Evolutionary conservation across 768 basidiomycete species (phyloP).

Genomic region (Suillus tomentosus): DNA sequence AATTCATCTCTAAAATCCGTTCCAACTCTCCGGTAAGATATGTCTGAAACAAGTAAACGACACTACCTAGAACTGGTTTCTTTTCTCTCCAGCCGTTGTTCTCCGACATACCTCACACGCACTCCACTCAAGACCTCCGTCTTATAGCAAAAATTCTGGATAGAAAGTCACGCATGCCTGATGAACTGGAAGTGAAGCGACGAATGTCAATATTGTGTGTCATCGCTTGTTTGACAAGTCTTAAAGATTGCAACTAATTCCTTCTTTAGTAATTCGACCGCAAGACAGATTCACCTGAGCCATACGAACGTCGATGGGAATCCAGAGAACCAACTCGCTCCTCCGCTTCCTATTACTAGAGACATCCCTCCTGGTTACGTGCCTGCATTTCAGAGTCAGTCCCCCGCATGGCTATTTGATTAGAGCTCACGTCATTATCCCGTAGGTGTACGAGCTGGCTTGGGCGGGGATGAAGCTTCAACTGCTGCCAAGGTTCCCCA

Average conservation of each 20-base stretch:
- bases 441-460: background rate
- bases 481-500: background rate
- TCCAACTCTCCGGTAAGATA: conserved; percentile 44
- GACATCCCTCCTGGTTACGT: background rate
- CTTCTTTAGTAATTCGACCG: conserved; percentile 2
- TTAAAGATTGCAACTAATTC: background rate
- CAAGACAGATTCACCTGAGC: background rate
- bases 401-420: background rate
- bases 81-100: conserved; percentile 39
- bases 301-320: background rate
- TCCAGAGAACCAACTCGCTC: background rate
- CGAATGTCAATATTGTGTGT: conserved; percentile 50
- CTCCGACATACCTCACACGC: conserved; percentile 43
- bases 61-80: background rate
- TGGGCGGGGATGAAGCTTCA: background rate
- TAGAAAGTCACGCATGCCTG: conserved; percentile 38
- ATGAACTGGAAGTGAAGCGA: conserved; percentile 43
- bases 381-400: conserved; percentile 13
- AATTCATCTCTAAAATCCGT: conserved; percentile 53
- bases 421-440: background rate
- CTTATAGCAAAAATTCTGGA: conserved; percentile 58
- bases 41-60: conserved; percentile 20
- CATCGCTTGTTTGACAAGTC: background rate
- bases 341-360: background rate
- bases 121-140: conserved; percentile 44